Conservation (phyloP, 192 early-diverging fungal species). For the Coemansia sp. region DNA sequence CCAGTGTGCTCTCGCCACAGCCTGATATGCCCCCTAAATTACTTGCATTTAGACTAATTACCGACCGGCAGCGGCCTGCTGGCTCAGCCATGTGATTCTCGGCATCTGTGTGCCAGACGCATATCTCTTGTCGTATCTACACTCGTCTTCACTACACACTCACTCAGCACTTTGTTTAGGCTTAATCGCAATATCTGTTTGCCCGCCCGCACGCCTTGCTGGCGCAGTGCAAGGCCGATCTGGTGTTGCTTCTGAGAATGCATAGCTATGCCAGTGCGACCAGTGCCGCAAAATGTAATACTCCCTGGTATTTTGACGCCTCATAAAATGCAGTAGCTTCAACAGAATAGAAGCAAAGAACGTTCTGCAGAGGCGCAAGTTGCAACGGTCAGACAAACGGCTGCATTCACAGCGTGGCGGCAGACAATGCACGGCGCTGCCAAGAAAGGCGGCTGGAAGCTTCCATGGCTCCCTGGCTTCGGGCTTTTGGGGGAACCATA, state of each 20-base stretch:
- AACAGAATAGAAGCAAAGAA: not conserved
- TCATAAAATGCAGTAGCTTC: conserved; percentile 1
- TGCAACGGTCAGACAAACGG: not conserved
- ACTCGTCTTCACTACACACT: not conserved
- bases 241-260: not conserved
- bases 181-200: not conserved
- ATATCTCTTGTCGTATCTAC: not conserved
- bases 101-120: not conserved
- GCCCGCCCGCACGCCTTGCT: not conserved
- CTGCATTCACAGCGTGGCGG: not conserved
- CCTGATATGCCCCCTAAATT: conserved; percentile 1
- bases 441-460: not conserved
- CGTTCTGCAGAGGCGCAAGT: not conserved
- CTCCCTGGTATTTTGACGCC: not conserved
- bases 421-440: conserved; percentile 5
- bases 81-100: not conserved
- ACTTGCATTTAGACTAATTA: conserved; percentile 1
- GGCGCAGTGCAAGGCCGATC: not conserved
- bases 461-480: conserved; percentile 2
- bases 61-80: not conserved
- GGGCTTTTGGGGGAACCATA: not conserved
- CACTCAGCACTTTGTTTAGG: not conserved
- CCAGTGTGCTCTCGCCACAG: not conserved
- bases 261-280: not conserved
- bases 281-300: conserved; percentile 3